Percentiles rank a stretch among this genome's conserved stretches.
These are phyloP conservation scores for Acanthochlamys bracteata DNA, from an alignment of 106 monocot species.

Conservation along the genomic window DNA sequence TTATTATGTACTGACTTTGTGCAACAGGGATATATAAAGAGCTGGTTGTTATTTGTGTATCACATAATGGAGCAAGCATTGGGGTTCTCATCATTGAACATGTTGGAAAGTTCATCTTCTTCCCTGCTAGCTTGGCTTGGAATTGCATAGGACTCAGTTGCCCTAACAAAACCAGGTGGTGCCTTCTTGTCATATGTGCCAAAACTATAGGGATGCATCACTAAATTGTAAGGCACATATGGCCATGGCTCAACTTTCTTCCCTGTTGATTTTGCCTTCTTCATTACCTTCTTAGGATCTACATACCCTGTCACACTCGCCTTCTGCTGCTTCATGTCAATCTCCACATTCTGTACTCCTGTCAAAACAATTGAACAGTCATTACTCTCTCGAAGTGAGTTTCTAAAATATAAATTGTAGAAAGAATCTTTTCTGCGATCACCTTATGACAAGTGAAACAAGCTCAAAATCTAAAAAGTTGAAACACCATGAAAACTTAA, in stretches of 20 bases:
- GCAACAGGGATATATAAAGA: too few relatives aligned
- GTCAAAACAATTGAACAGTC: too few relatives aligned
- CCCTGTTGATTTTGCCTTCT: slow-evolving; percentile 31
- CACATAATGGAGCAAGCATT: slow-evolving; percentile 46
- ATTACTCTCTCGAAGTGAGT: too few relatives aligned
- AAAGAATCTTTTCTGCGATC: too few relatives aligned
- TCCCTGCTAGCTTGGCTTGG: slow-evolving; percentile 3
- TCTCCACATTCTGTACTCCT: slow-evolving; percentile 33
- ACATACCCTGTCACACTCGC: slow-evolving; percentile 34
- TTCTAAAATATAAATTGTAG: background rate
- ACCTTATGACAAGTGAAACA: too few relatives aligned
- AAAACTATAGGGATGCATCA: slow-evolving; percentile 20
- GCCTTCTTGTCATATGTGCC: slow-evolving; percentile 35
- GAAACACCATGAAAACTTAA: too few relatives aligned
- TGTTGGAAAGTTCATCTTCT: slow-evolving; percentile 25
- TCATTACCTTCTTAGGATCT: slow-evolving; percentile 31
- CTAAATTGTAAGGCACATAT: slow-evolving; percentile 32
- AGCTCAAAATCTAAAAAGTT: too few relatives aligned
- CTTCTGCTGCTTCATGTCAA: slow-evolving; percentile 38
- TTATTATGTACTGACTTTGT: too few relatives aligned
- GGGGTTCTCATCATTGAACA: slow-evolving; percentile 51
- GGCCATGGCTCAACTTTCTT: slow-evolving; percentile 48
- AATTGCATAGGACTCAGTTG: slow-evolving; percentile 17
- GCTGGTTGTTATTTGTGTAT: too few relatives aligned
- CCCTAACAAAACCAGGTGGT: slow-evolving; percentile 40